Base-by-base conservation (phyloP, 305 asterid species). In the Fraxinus platypoda region DNA sequence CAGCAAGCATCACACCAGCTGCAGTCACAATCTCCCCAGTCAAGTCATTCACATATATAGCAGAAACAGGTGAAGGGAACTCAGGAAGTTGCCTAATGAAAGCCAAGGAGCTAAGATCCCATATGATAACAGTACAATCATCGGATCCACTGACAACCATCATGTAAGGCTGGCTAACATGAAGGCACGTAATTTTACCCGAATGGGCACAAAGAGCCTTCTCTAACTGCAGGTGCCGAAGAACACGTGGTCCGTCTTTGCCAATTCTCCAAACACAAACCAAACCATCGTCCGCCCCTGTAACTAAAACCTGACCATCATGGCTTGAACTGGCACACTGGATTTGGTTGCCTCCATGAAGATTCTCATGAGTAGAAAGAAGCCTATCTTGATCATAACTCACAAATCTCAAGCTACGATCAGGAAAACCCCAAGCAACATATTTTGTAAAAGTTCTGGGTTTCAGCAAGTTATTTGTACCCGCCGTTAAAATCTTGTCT, bases 351-450 rank as follows among this genome's bases (percentile, higher is more conserved):
- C 98, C 99, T 3, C 97, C 98, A n/a, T 97, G 98, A 74, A 97
- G 99, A 88, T 91, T 95, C 85, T 97, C 98, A 30, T 95, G 99
- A 35, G 99, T 95, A 4, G 97, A 93, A 25, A 97, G 95, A 88
- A 95, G 98, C 84, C 89, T 89, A 82, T 95, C 98, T 85, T 93
- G 98, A 84, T 97, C 98, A 72, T 97, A 92, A 78, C 87, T 90
- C 84, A 97, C 84, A 75, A 92, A 95, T 78, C 99, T 91, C 87
- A 95, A 89, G 90, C 98, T 97, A 70, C 96, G 92, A 85, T 97
- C 99, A 4, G 99, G 98, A 75, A 92, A 97, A 34, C 98, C 98
- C 99, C 99, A 97, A 74, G 99, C 91, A 15, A 95, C 92, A 64
- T 90, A 92, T 84, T 93, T 90, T 76, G 95, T 80, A 73, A 86